Evolutionary conservation across 2,329 filamentous ascomycete genomes (phyloP).

Genomic region (Cercospora berteroae): DNA sequence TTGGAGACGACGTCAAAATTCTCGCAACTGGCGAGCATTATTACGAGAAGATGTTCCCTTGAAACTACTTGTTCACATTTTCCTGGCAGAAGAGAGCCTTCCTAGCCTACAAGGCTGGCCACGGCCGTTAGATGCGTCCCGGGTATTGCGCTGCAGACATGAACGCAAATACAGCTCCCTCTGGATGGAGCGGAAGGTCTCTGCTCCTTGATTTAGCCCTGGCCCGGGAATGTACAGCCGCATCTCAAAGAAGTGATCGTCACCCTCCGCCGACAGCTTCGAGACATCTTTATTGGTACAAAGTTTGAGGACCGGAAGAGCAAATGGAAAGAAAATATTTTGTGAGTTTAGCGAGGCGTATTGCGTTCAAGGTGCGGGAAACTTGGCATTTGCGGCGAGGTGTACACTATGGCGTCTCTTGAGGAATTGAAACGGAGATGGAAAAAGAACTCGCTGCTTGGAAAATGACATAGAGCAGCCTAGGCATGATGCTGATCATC

Average conservation of each 20-base stretch:
- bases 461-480: not conserved
- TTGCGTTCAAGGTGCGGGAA: not conserved
- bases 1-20: conserved; percentile 37
- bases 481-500: not conserved
- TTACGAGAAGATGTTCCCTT: conserved; percentile 36
- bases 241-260: too few relatives aligned
- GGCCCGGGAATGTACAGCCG: too few relatives aligned
- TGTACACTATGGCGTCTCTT: not conserved
- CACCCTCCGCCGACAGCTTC: too few relatives aligned
- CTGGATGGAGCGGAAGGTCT: too few relatives aligned
- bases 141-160: too few relatives aligned
- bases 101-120: too few relatives aligned
- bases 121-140: too few relatives aligned
- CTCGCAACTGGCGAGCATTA: conserved; percentile 33
- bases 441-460: not conserved
- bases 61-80: too few relatives aligned
- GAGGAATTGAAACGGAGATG: not conserved
- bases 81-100: too few relatives aligned
- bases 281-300: not conserved
- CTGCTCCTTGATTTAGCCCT: too few relatives aligned
- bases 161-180: too few relatives aligned
- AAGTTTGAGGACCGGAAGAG: not conserved
- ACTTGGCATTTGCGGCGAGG: not conserved
- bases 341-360: not conserved
- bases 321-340: not conserved